phyloP scores from a whole-genome alignment of 495 filamentous ascomycete species.

The Xanthoparmelia taractica region DNA sequence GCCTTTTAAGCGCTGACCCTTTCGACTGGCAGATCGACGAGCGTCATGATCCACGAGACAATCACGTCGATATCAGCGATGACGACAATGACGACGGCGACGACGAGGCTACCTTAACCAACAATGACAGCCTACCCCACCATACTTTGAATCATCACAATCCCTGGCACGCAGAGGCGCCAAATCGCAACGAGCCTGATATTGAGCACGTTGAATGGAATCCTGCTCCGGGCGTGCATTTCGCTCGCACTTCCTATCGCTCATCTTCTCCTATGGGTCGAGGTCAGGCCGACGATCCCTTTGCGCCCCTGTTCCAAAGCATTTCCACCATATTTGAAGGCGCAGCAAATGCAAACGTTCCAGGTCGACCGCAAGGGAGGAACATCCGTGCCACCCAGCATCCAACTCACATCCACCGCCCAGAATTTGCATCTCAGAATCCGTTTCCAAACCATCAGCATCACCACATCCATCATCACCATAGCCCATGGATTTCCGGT shows the following conservation, averaged over 20 bases:
- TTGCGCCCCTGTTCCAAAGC: slow-evolving; percentile 18
- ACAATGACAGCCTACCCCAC: slow-evolving; percentile 17
- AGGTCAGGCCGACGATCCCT: slow-evolving; percentile 22
- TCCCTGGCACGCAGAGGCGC: slow-evolving; percentile 28
- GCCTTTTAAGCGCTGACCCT: slow-evolving; percentile 8
- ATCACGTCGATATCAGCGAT: slow-evolving; percentile 10
- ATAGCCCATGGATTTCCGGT: slow-evolving; percentile 7
- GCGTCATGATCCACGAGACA: slow-evolving; percentile 34
- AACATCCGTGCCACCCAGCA: not conserved
- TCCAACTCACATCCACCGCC: slow-evolving; percentile 6
- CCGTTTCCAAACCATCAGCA: slow-evolving; percentile 12
- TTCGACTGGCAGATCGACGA: slow-evolving; percentile 31
- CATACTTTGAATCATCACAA: slow-evolving; percentile 29
- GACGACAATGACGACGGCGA: slow-evolving; percentile 27
- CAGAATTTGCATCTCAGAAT: not conserved
- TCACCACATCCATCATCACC: slow-evolving; percentile 14
- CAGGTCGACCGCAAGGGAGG: not conserved
- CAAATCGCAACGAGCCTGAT: slow-evolving; percentile 37
- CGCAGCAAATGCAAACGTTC: slow-evolving; percentile 10
- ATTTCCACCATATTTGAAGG: slow-evolving; percentile 18
- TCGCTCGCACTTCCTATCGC: slow-evolving; percentile 29
- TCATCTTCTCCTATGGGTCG: slow-evolving; percentile 3
- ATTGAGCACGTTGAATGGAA: slow-evolving; percentile 33
- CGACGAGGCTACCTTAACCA: slow-evolving; percentile 17
- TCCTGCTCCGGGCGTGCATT: slow-evolving; percentile 32